phyloP scores from a whole-genome alignment of 352 stramenopile species.

The Poterioochromonas sp. region DNA sequence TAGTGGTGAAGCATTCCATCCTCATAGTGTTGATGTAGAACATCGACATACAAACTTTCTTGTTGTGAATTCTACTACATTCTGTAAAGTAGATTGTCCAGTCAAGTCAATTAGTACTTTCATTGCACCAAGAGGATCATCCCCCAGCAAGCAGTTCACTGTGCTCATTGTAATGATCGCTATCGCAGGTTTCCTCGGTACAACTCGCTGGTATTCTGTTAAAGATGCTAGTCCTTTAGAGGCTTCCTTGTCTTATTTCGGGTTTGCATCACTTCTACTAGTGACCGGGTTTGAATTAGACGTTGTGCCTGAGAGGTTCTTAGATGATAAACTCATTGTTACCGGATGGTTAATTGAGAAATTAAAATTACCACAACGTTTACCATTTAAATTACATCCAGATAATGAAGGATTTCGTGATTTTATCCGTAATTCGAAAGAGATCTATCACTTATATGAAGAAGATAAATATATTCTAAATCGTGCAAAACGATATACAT shows the following conservation, averaged over 20 bases:
- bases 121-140: constrained; percentile 25
- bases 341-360: constrained; percentile 29
- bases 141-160: constrained; percentile 20
- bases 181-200: constrained; percentile 24
- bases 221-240: constrained; percentile 11
- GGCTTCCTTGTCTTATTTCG: background rate
- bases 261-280: constrained; percentile 15
- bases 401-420: constrained; percentile 2
- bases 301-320: constrained; percentile 14
- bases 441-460: constrained; percentile 25
- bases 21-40: constrained; percentile 32
- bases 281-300: constrained; percentile 28
- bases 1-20: constrained; percentile 30
- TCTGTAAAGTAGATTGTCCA: constrained; percentile 24
- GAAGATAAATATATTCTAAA: constrained; percentile 7
- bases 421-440: constrained; percentile 13
- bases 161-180: background rate
- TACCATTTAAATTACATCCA: background rate
- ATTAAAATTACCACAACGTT: background rate
- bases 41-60: constrained; percentile 1
- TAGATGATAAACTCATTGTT: constrained; percentile 31
- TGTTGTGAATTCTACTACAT: constrained; percentile 1
- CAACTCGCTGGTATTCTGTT: constrained; percentile 1
- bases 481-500: background rate
- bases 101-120: constrained; percentile 21